phyloP scores from a whole-genome alignment of 164 flowering plant genomes.

The Cinnamomum micranthum region DNA sequence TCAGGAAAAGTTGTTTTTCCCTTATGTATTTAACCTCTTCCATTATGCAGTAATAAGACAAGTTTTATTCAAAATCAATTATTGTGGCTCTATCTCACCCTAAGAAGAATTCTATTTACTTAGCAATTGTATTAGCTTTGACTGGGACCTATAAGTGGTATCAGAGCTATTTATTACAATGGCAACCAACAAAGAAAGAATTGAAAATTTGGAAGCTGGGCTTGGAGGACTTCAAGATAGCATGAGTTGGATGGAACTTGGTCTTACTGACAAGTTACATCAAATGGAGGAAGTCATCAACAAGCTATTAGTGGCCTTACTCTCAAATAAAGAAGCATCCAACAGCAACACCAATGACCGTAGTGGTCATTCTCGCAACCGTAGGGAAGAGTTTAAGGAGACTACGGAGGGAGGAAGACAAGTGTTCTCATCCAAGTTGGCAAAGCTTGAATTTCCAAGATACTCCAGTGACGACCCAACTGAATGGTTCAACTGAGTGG shows the following conservation, averaged over 20 bases:
- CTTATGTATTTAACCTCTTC: neutral
- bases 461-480: constrained; percentile 12
- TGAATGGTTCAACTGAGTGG: neutral
- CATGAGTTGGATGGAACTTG: neutral
- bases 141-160: constrained; percentile 8
- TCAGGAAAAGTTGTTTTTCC: neutral
- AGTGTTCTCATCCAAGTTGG: constrained; percentile 11
- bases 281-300: neutral
- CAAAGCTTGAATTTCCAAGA: constrained; percentile 7
- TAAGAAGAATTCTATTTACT: neutral
- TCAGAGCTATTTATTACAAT: neutral
- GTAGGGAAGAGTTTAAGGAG: neutral
- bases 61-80: neutral
- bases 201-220: constrained; percentile 3
- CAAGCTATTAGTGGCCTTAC: neutral
- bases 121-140: neutral
- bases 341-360: neutral
- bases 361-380: neutral
- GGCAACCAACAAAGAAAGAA: constrained; percentile 11
- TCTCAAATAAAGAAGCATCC: neutral
- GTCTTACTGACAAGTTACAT: neutral
- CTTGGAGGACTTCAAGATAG: neutral
- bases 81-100: neutral
- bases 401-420: neutral
- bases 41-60: neutral